Evolutionary conservation across 163 green algal genomes (phyloP).

Genomic region (Chlorella variabilis): DNA sequence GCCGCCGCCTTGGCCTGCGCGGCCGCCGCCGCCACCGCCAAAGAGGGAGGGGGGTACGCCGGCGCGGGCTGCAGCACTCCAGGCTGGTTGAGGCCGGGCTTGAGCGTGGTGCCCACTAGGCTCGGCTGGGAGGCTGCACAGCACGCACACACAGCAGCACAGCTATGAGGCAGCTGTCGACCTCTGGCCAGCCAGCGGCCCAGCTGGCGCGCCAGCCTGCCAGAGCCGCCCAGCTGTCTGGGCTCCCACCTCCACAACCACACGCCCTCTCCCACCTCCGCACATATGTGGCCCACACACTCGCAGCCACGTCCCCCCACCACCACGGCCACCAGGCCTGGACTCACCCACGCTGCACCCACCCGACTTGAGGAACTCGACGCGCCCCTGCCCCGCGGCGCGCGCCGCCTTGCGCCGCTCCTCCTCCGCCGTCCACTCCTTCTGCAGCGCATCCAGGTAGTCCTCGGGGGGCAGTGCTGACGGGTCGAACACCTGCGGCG

Average conservation of each 20-base stretch:
- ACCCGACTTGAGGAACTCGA: constrained; percentile 38
- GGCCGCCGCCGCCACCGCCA: constrained; percentile 7
- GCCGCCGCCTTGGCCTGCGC: constrained; percentile 41
- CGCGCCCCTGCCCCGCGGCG: constrained; percentile 9
- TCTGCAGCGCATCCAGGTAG: constrained; percentile 39
- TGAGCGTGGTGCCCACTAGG: constrained; percentile 2
- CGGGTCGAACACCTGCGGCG: constrained; percentile 50
- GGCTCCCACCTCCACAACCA: too few relatives aligned
- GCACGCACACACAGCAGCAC: neutral
- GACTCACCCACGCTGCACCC: too few relatives aligned
- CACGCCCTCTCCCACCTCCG: too few relatives aligned
- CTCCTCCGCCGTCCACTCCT: constrained; percentile 38
- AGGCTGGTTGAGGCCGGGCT: constrained; percentile 16
- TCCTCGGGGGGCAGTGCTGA: constrained; percentile 49
- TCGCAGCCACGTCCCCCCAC: too few relatives aligned
- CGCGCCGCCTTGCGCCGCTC: constrained; percentile 34
- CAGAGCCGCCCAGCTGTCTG: too few relatives aligned
- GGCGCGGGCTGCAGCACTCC: neutral
- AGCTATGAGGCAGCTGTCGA: neutral
- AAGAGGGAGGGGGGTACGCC: neutral
- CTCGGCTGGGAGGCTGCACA: constrained; percentile 16
- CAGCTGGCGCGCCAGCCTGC: too few relatives aligned
- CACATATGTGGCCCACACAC: too few relatives aligned
- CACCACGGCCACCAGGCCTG: too few relatives aligned
- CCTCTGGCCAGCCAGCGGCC: too few relatives aligned